These are phyloP conservation scores for Phytophthora citricola DNA, from an alignment of 352 stramenopile genomes.

Conservation along the genomic window DNA sequence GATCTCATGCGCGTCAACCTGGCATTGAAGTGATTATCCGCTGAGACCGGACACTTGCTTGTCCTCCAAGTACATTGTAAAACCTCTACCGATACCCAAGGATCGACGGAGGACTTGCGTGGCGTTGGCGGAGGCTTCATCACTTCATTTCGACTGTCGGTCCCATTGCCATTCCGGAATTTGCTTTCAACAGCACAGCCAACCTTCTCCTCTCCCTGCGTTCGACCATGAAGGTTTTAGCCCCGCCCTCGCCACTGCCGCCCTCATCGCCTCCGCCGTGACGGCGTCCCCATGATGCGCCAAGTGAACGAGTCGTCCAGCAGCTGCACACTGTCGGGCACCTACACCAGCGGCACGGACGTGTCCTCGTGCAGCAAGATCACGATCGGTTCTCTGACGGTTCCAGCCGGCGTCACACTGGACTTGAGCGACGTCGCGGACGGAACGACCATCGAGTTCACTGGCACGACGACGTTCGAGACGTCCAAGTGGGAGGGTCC, in stretches of 20 bases:
- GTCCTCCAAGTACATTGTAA: too few species aligned
- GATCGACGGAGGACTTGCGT: background rate
- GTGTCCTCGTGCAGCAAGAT: constrained; percentile 34
- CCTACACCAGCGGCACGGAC: constrained; percentile 36
- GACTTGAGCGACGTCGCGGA: constrained; percentile 39
- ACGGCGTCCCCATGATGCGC: constrained; percentile 24
- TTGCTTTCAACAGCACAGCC: background rate
- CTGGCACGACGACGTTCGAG: constrained; percentile 44
- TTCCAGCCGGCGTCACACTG: constrained; percentile 41
- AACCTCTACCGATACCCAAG: background rate
- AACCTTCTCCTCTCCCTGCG: background rate
- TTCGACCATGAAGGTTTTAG: constrained; percentile 30
- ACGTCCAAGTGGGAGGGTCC: constrained; percentile 35
- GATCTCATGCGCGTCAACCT: background rate
- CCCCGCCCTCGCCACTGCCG: constrained; percentile 6
- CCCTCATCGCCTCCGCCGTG: constrained; percentile 3
- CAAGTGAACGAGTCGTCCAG: constrained; percentile 14
- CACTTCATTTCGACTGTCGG: background rate
- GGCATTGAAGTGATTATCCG: background rate
- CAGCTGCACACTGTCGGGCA: constrained; percentile 43
- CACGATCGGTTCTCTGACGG: constrained; percentile 33
- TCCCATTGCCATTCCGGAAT: background rate
- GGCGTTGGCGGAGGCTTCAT: background rate
- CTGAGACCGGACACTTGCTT: background rate
- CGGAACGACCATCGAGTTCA: constrained; percentile 40